A percentile compares a stretch with the other conserved stretches of the same genome.
Conservation (phyloP, 768 basidiomycete species). For the Suillus fuscotomentosus region DNA sequence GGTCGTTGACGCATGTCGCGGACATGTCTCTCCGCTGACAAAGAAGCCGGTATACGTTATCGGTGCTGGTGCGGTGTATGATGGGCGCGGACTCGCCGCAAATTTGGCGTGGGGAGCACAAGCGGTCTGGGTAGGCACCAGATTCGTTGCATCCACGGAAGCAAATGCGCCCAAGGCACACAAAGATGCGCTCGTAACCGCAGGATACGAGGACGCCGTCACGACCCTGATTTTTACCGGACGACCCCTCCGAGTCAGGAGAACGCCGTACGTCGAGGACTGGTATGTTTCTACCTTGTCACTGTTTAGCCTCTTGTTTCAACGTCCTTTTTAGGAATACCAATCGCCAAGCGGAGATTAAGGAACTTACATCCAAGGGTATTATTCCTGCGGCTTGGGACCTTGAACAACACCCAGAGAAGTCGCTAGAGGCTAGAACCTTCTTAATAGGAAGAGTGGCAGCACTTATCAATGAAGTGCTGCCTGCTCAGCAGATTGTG, state of each 20-base stretch:
- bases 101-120: conserved; percentile 89
- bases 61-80: conserved; percentile 90
- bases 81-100: conserved; percentile 84
- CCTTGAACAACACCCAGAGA: conserved; percentile 79
- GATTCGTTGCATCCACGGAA: conserved; percentile 82
- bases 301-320: neutral
- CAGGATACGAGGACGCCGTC: conserved; percentile 74
- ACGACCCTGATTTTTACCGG: conserved; percentile 91
- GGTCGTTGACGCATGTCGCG: conserved; percentile 81
- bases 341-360: conserved; percentile 79
- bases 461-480: conserved; percentile 68
- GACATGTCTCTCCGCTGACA: conserved; percentile 74
- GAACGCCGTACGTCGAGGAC: conserved; percentile 82
- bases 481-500: conserved; percentile 81
- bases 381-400: conserved; percentile 74
- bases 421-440: conserved; percentile 57
- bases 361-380: conserved; percentile 79
- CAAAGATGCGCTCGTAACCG: conserved; percentile 73
- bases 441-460: conserved; percentile 89
- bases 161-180: conserved; percentile 82
- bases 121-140: conserved; percentile 86
- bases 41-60: conserved; percentile 84
- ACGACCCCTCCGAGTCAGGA: conserved; percentile 81
- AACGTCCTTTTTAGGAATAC: conserved; percentile 51
- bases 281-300: conserved; percentile 49